These are phyloP conservation scores for Delphinella strobiligena DNA, from an alignment of 2,329 filamentous ascomycete species.

Conservation along the genomic window DNA sequence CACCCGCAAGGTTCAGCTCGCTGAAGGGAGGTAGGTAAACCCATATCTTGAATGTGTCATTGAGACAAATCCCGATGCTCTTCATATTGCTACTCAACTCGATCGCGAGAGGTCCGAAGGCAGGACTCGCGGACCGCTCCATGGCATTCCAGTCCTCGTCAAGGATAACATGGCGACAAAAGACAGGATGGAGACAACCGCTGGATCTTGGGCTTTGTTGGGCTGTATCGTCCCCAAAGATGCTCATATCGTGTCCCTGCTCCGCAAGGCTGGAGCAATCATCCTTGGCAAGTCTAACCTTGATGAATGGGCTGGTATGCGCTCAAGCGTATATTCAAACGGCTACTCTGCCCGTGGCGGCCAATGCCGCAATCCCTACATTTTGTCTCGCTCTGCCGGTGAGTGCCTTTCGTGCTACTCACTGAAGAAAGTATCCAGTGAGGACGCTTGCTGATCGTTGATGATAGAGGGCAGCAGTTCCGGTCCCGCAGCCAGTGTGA, in stretches of 20 bases:
- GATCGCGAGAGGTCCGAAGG: conserved; percentile 27
- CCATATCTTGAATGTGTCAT: conserved; percentile 9
- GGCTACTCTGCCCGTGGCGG: conserved; percentile 11
- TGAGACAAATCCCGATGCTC: conserved; percentile 7
- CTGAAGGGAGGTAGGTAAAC: conserved; percentile 4
- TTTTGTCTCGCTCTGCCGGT: conserved; percentile 6
- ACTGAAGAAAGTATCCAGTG: too few relatives aligned
- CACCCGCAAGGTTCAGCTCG: neutral
- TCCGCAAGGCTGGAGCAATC: conserved; percentile 11
- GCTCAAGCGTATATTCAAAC: conserved; percentile 7
- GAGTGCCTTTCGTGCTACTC: conserved; percentile 1
- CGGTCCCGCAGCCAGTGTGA: conserved; percentile 10
- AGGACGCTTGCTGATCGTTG: neutral
- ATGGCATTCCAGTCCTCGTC: conserved; percentile 30
- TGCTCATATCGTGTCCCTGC: conserved; percentile 8
- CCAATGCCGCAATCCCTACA: conserved; percentile 9
- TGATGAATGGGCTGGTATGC: conserved; percentile 11
- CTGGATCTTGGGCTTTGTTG: conserved; percentile 11
- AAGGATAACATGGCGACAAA: conserved; percentile 23
- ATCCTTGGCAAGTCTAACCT: conserved; percentile 11
- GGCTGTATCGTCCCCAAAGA: conserved; percentile 9
- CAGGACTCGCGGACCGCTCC: conserved; percentile 24
- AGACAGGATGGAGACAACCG: conserved; percentile 12
- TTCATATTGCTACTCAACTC: conserved; percentile 25
- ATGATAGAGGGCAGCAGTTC: conserved; percentile 8